phyloP scores from a whole-genome alignment of 176 grass and related monocot genomes.

The Thalia dealbata region DNA sequence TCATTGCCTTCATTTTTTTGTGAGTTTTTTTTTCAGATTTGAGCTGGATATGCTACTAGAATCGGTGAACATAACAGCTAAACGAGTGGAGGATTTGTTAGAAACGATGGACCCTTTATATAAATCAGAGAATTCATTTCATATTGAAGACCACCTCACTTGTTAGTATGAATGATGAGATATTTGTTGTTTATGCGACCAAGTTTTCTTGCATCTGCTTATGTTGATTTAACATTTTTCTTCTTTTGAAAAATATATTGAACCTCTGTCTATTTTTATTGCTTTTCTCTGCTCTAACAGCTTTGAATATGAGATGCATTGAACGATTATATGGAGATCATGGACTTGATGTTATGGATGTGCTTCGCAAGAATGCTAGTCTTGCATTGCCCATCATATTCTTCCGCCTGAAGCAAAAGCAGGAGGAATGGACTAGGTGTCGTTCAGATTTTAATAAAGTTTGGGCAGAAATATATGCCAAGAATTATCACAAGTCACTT shows the following conservation, averaged over 20 bases:
- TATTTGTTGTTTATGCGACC: constrained; percentile 9
- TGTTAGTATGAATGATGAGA: constrained; percentile 34
- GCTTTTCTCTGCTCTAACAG: constrained; percentile 22
- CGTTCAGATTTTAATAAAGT: constrained; percentile 93
- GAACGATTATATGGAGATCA: constrained; percentile 93
- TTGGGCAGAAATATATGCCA: constrained; percentile 94
- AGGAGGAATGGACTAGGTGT: constrained; percentile 87
- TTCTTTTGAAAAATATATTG: constrained; percentile 4
- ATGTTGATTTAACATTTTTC: constrained; percentile 1
- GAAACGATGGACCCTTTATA: constrained; percentile 91
- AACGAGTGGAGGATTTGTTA: constrained; percentile 84
- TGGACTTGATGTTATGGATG: constrained; percentile 91
- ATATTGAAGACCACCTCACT: constrained; percentile 68
- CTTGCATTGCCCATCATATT: constrained; percentile 77
- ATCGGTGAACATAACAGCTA: constrained; percentile 85
- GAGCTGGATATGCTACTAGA: constrained; percentile 98
- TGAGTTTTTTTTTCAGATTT: constrained; percentile 43
- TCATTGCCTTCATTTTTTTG: background rate
- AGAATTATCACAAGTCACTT: constrained; percentile 98
- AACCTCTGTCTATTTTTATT: background rate
- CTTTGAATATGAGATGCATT: constrained; percentile 77
- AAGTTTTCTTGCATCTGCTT: constrained; percentile 9
- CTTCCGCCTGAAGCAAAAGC: constrained; percentile 82
- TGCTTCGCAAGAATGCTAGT: constrained; percentile 72
- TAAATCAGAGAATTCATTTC: constrained; percentile 72